These are phyloP conservation scores for Saccharata proteae DNA, from an alignment of 2,329 filamentous ascomycete species.

Conservation along the genomic window DNA sequence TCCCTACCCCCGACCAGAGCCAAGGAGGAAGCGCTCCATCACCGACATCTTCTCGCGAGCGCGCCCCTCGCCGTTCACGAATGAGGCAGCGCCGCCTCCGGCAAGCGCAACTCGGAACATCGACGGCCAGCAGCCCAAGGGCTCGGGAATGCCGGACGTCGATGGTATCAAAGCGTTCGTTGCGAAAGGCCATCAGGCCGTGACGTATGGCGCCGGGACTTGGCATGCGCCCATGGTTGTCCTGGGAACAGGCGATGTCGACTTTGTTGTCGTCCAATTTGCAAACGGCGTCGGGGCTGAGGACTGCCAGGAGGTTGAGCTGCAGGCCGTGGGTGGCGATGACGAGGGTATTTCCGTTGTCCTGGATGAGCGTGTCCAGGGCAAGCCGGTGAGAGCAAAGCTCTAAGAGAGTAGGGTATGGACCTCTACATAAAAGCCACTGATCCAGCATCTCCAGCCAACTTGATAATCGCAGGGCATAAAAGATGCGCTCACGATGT, in stretches of 20 bases:
- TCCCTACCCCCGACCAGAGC: conserved; percentile 30
- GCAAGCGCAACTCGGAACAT: conserved; percentile 14
- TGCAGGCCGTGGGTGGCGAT: conserved; percentile 19
- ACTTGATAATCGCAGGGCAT: no score
- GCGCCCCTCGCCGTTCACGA: conserved; percentile 37
- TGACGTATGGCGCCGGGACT: conserved; percentile 83
- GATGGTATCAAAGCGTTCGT: conserved; percentile 61
- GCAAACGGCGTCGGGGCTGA: conserved; percentile 70
- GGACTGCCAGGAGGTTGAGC: conserved; percentile 72
- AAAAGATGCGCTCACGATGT: no score
- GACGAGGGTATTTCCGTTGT: conserved; percentile 23
- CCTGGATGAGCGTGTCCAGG: conserved; percentile 15
- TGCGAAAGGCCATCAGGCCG: conserved; percentile 64
- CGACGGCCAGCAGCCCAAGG: conserved; percentile 24
- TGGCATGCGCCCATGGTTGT: conserved; percentile 98
- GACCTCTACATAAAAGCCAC: no score
- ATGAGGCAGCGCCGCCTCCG: conserved; percentile 30
- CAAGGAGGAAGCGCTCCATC: conserved; percentile 16
- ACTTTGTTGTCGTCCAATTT: conserved; percentile 85
- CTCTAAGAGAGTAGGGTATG: conserved; percentile 4
- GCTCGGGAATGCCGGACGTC: conserved; percentile 59
- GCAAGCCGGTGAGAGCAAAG: conserved; percentile 1
- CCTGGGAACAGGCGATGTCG: conserved; percentile 56
- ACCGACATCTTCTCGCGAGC: conserved; percentile 30
- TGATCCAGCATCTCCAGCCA: no score